Evolutionary conservation across 352 stramenopile species (phyloP), one percentile per base, ranked within the genome.

Genomic region (Phytophthora macrochlamydospora): DNA sequence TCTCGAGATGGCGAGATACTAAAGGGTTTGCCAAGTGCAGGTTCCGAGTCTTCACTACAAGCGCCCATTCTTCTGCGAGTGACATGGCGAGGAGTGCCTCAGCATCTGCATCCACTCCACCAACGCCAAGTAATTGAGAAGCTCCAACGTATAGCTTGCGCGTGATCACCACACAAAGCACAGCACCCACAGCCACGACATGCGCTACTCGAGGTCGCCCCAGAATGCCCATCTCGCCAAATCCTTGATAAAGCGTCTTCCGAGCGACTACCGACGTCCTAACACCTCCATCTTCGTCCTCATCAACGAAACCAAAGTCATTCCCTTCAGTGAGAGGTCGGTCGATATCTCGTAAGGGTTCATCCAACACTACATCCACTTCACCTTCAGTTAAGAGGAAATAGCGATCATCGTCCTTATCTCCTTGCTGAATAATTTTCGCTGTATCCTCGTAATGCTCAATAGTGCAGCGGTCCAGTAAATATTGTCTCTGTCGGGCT

Each of bases 201-300:
- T 76, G 61, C 0, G 86, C 73, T 0, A 83, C 82, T 28, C 84
- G 71, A 13, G 84, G 75, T 37, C 80, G 83, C 13, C 71, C 76
- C 29, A 94, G 67, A 12, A 94, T 69, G 4, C 84, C 86, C 86
- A 94, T 94, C 46, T 94, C 86, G 2, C 84, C 86, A 61, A 94
- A 93, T 33, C 86, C 78, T 62, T 93, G 74, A 37, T 83, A 92
- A 44, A 83, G 43, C 9, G 74, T 75, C 62, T 91, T 92, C 32
- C 77, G 76, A 6, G 76, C 79, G 3, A 90, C 68, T 14, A 78
- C 58, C 2, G 78, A 81, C n/a, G 59, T 68, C 32, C 53, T 55
- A 0, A 75, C 44, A 12, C 44, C 52, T 31, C 42, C 62, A 18
- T 56, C 45, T 54, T 30, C 32, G 18, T 55, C n/a, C 38, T 52